These are phyloP conservation scores for Suillus fuscotomentosus DNA, from an alignment of 768 basidiomycete species.

Conservation along the genomic window DNA sequence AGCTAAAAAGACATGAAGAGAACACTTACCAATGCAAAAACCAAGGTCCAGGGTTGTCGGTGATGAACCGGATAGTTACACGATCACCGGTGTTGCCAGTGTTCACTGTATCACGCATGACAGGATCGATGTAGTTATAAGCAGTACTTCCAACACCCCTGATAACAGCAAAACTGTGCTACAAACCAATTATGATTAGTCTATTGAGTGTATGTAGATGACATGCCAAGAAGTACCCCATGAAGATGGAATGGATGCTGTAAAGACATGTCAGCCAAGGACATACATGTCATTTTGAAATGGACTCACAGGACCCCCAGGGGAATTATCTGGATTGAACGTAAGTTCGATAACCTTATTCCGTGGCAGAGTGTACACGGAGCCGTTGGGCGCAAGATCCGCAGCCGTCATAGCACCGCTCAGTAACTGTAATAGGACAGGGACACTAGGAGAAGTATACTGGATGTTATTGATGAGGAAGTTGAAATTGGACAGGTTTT, in stretches of 20 bases:
- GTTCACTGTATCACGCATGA: background rate
- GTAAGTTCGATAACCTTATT: conserved; percentile 47
- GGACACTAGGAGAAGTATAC: conserved; percentile 36
- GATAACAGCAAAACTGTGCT: background rate
- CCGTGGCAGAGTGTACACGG: conserved; percentile 43
- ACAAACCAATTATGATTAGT: background rate
- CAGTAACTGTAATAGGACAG: conserved; percentile 47
- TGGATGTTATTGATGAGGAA: conserved; percentile 32
- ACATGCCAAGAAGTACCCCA: conserved; percentile 9
- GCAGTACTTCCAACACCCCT: background rate
- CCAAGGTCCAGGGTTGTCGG: background rate
- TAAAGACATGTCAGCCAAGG: background rate
- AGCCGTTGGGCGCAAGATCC: conserved; percentile 37
- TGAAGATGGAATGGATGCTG: conserved; percentile 26
- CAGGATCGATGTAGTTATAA: background rate
- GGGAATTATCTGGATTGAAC: conserved; percentile 2
- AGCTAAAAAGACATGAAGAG: background rate
- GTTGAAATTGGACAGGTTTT: conserved; percentile 13
- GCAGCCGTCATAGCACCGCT: conserved; percentile 36
- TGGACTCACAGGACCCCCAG: conserved; percentile 9
- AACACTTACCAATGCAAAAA: background rate
- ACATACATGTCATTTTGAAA: background rate
- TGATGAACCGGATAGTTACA: background rate
- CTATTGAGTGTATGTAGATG: background rate
- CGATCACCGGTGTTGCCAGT: background rate